Conservation (phyloP, 345 rosid genomes). For the Eucalyptus erythrocorys region DNA sequence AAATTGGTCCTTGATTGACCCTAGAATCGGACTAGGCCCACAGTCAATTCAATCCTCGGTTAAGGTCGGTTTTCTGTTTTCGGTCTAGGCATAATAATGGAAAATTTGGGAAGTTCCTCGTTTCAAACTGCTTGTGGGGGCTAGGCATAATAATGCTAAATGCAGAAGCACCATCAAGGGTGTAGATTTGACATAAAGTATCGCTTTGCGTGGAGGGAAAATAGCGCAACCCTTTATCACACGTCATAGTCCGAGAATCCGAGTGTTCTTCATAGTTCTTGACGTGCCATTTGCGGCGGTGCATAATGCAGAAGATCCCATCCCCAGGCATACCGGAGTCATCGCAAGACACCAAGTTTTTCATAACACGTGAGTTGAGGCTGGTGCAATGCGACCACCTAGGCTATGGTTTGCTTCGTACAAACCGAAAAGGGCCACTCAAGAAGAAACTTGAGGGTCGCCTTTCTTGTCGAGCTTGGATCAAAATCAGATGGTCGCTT, state of each 20-base stretch:
- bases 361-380: background rate
- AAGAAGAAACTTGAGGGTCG: background rate
- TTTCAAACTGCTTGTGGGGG: background rate
- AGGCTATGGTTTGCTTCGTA: background rate
- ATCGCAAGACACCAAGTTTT: background rate
- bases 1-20: too few species aligned
- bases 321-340: background rate
- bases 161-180: background rate
- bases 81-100: too few species aligned
- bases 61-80: too few species aligned
- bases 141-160: background rate
- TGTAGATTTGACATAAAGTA: background rate
- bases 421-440: background rate
- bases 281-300: background rate
- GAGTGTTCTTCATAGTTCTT: background rate
- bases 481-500: background rate
- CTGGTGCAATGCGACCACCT: background rate
- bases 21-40: too few species aligned
- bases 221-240: background rate
- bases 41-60: too few species aligned
- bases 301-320: background rate
- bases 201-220: background rate
- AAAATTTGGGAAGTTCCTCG: background rate
- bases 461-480: background rate
- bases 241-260: background rate